These are phyloP conservation scores for Spathaspora boniae DNA, from an alignment of 805 yeast species.

Conservation along the genomic window DNA sequence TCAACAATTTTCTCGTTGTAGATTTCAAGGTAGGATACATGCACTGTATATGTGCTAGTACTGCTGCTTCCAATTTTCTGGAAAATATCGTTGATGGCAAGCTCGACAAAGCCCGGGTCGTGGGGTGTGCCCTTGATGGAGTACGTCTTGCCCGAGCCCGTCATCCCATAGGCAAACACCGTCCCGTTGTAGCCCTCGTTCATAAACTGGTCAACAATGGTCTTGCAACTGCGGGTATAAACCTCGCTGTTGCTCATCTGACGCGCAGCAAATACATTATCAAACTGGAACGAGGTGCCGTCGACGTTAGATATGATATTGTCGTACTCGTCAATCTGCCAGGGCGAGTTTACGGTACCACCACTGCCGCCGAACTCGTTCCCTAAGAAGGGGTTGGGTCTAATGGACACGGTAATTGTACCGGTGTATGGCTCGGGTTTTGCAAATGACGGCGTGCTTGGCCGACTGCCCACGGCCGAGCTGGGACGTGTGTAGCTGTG, in stretches of 20 bases:
- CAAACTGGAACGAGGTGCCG: constrained; percentile 65
- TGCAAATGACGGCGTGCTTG: constrained; percentile 36
- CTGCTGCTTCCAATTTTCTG: constrained; percentile 33
- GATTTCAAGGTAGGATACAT: constrained; percentile 76
- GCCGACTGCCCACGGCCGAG: constrained; percentile 35
- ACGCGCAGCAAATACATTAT: constrained; percentile 65
- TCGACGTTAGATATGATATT: constrained; percentile 49
- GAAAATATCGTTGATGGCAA: constrained; percentile 62
- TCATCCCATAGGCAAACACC: constrained; percentile 91
- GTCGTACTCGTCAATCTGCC: constrained; percentile 43
- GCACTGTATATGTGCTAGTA: constrained; percentile 38
- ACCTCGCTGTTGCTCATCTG: constrained; percentile 51
- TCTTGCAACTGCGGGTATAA: constrained; percentile 52
- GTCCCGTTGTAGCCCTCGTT: constrained; percentile 80
- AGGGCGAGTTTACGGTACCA: constrained; percentile 35
- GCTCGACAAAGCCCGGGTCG: constrained; percentile 70
- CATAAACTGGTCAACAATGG: constrained; percentile 52
- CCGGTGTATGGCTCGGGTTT: constrained; percentile 55
- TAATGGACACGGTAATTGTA: constrained; percentile 67
- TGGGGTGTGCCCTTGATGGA: constrained; percentile 71
- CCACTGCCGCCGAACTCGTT: no score
- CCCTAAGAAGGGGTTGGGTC: constrained; percentile 63
- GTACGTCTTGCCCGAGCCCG: constrained; percentile 88
- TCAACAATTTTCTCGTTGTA: constrained; percentile 87
- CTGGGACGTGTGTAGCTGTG: constrained; percentile 27